These are phyloP conservation scores for Populus hybrid DNA, from an alignment of 441 rosid species.

Conservation along the genomic window DNA sequence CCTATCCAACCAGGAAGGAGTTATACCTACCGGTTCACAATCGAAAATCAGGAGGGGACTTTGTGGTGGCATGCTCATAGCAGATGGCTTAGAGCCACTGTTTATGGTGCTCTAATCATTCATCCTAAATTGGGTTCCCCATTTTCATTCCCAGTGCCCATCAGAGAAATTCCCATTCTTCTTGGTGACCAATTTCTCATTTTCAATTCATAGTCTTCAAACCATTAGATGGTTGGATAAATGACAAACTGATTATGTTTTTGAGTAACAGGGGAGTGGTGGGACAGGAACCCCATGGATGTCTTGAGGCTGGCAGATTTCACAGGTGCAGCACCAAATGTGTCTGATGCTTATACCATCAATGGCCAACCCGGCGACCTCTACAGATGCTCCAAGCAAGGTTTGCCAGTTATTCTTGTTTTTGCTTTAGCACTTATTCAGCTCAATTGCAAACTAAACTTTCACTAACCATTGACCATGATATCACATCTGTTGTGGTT, in stretches of 20 bases:
- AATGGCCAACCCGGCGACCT: slow-evolving; percentile 93
- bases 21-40: slow-evolving; percentile 74
- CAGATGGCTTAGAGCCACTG: slow-evolving; percentile 89
- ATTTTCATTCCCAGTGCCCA: slow-evolving; percentile 75
- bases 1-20: slow-evolving; percentile 79
- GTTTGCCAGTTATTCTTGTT: slow-evolving; percentile 23
- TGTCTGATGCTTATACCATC: slow-evolving; percentile 21
- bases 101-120: slow-evolving; percentile 19
- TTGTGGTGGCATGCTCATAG: slow-evolving; percentile 98
- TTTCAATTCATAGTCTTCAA: neutral
- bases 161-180: slow-evolving; percentile 52
- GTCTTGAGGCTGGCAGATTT: slow-evolving; percentile 49
- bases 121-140: slow-evolving; percentile 58
- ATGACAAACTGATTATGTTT: neutral
- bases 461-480: neutral
- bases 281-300: slow-evolving; percentile 81
- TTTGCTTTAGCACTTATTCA: neutral
- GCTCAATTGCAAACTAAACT: neutral
- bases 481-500: neutral
- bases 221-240: neutral
- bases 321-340: slow-evolving; percentile 73
- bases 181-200: slow-evolving; percentile 43
- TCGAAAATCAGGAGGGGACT: slow-evolving; percentile 85
- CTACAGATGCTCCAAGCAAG: slow-evolving; percentile 73
- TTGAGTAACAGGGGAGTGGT: slow-evolving; percentile 70